A percentile compares a stretch with the other conserved stretches of the same genome.
Evolutionary conservation across 2,329 filamentous ascomycete species (phyloP).

Genomic region (Botryosphaeria dothidea): DNA sequence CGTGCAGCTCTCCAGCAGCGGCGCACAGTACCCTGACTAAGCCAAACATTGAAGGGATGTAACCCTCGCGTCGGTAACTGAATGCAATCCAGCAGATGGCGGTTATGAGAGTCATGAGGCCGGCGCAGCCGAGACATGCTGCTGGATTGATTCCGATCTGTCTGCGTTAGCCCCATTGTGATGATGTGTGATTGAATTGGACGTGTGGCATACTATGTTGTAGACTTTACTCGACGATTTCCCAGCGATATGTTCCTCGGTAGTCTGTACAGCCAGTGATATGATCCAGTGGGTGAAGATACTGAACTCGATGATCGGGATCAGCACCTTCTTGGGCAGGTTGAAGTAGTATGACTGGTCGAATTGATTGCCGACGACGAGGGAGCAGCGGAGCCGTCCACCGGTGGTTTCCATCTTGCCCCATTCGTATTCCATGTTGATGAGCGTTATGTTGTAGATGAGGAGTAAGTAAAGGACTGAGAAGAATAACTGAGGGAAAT

Average conservation of each 20-base stretch:
- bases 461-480: slow-evolving; percentile 33
- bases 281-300: slow-evolving; percentile 34
- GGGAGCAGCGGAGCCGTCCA: slow-evolving; percentile 29
- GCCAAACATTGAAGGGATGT: slow-evolving; percentile 35
- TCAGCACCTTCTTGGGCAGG: slow-evolving; percentile 31
- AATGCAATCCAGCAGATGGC: slow-evolving; percentile 33
- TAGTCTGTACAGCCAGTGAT: slow-evolving; percentile 14
- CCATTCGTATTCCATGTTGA: slow-evolving; percentile 31
- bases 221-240: neutral
- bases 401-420: slow-evolving; percentile 29
- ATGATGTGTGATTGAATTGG: slow-evolving; percentile 23
- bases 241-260: neutral
- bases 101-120: slow-evolving; percentile 31
- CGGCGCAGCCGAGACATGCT: slow-evolving; percentile 21
- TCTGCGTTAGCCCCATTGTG: slow-evolving; percentile 14
- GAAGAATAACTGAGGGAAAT: slow-evolving; percentile 33
- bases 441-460: slow-evolving; percentile 33
- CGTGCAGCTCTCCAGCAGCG: slow-evolving; percentile 29
- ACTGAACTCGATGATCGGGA: slow-evolving; percentile 31
- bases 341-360: slow-evolving; percentile 31
- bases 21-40: slow-evolving; percentile 32
- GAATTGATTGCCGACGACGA: slow-evolving; percentile 31
- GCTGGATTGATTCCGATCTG: neutral
- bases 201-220: neutral
- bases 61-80: slow-evolving; percentile 31